These are phyloP conservation scores for Amaranthus cruentus DNA, from an alignment of 148 eudicot species.

Conservation along the genomic window DNA sequence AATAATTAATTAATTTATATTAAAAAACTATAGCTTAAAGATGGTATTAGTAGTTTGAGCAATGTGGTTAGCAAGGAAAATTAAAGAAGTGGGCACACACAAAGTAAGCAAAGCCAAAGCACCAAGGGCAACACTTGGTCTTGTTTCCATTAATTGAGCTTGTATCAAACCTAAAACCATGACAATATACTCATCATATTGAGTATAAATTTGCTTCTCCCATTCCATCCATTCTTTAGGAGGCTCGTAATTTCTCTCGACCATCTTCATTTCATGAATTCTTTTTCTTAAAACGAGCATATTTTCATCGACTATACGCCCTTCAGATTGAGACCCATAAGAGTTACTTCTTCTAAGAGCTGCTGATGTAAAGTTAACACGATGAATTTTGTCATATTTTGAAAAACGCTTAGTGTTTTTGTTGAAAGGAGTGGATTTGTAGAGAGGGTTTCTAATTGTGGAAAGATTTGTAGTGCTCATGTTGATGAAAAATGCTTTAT, in stretches of 20 bases:
- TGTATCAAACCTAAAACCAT: slow-evolving; percentile 35
- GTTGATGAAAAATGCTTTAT: not conserved
- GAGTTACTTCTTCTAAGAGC: slow-evolving; percentile 32
- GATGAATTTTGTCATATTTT: slow-evolving; percentile 1
- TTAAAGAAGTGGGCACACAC: slow-evolving; percentile 38
- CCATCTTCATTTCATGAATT: slow-evolving; percentile 44
- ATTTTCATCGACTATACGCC: slow-evolving; percentile 37
- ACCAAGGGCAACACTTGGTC: slow-evolving; percentile 44
- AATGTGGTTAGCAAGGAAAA: slow-evolving; percentile 23
- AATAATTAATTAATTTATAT: too few species aligned
- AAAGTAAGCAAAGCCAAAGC: slow-evolving; percentile 25
- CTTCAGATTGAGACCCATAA: slow-evolving; percentile 22
- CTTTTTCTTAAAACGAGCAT: slow-evolving; percentile 44
- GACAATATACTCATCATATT: slow-evolving; percentile 37
- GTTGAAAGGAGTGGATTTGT: slow-evolving; percentile 8
- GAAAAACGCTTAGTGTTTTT: not conserved
- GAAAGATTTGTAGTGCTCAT: slow-evolving; percentile 9
- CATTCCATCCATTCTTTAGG: slow-evolving; percentile 47
- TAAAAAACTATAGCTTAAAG: not conserved
- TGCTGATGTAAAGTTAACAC: not conserved
- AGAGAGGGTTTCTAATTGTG: not conserved
- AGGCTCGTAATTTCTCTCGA: slow-evolving; percentile 37
- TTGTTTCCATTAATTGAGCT: slow-evolving; percentile 29
- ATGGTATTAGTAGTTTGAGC: not conserved
- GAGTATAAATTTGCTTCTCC: slow-evolving; percentile 44